A percentile compares a stretch with the other conserved stretches of the same genome.
These are phyloP conservation scores for Bassia scoparia DNA, from an alignment of 148 eudicot genomes.

Conservation along the genomic window DNA sequence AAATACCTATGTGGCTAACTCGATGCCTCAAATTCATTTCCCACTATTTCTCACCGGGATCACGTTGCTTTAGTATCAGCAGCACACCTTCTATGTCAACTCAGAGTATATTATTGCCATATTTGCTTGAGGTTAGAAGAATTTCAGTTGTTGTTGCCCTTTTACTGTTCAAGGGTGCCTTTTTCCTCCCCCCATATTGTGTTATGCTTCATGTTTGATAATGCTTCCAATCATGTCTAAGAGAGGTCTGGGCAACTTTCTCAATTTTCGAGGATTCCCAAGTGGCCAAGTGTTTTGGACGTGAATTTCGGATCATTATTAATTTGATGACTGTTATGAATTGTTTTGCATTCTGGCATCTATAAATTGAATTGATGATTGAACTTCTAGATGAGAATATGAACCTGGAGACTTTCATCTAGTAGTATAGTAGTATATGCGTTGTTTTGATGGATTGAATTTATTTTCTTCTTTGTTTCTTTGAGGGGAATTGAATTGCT, in stretches of 20 bases:
- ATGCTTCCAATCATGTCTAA: not conserved
- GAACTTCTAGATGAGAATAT: not conserved
- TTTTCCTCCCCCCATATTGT: not conserved
- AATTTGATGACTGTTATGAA: too few relatives aligned
- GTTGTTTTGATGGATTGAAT: too few relatives aligned
- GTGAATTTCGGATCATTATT: too few relatives aligned
- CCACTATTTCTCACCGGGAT: constrained; percentile 32
- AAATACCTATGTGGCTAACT: constrained; percentile 23
- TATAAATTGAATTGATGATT: not conserved
- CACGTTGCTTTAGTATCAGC: constrained; percentile 33
- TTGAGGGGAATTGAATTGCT: not conserved
- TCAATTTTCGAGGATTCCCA: too few relatives aligned
- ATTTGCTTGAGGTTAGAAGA: not conserved
- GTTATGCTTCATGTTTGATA: not conserved
- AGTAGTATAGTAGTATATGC: too few relatives aligned
- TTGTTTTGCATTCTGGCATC: not conserved
- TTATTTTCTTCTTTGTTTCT: too few relatives aligned
- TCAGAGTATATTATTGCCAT: constrained; percentile 19
- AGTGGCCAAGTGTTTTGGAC: too few relatives aligned
- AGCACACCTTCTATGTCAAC: constrained; percentile 16
- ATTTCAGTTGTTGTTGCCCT: not conserved
- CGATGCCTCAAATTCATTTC: constrained; percentile 29
- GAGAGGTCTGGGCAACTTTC: not conserved
- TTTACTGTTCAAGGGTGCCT: not conserved
- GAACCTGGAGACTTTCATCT: not conserved